Evolutionary conservation across 208 protist genomes (phyloP), one percentile per base, ranked within the genome.

Genomic region (Leptomonas pyrrhocoris): DNA sequence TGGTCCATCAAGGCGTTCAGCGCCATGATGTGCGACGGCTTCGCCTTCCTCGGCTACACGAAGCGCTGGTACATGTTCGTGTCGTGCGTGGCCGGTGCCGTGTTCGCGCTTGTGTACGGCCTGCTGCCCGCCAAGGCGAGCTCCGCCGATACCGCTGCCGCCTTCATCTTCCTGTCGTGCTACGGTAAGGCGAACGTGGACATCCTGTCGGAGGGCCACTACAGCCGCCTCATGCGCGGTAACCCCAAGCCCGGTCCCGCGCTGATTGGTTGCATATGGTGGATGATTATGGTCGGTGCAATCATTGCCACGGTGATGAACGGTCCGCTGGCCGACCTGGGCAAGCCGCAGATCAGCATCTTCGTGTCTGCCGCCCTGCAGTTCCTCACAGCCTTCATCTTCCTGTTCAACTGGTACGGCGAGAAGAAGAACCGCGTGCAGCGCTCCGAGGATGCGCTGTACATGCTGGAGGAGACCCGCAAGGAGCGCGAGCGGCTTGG

Each of bases 131-230:
- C 56, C n/a, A 80, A 73, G 65, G 23, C 43, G 43, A 64, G 68
- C 18, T 81, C 75, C 49, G 85, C 79, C 28, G 48, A 81, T 19
- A 60, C 65, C 11, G 85, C 69, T 11, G 64, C 38, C 21, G 79
- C 62, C 19, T 74, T 91, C 34, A 73, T 90, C 68, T 90, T 91
- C 60, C 61, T 91, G 19, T 80, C 73, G 21, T 54, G 51, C 27
- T 90, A 76, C 45, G 73, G 81, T 49, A 89, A 84, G 68, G 80
- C 83, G 23, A 88, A 86, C 60, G 71, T 94, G 50, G 88, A 94
- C 63, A 88, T 92, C 56, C 80, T 94, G 11, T 88, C 84, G 7
- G 77, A 94, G 67, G 88, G 88, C 28, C 83, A 87, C 64, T 94
- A 94, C 85, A 92, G 81, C 36, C 81, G 84, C 18, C 56, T 91